Evolutionary conservation across 1,284 basidiomycete species (phyloP).

Genomic region (Trichosporon sp.): DNA sequence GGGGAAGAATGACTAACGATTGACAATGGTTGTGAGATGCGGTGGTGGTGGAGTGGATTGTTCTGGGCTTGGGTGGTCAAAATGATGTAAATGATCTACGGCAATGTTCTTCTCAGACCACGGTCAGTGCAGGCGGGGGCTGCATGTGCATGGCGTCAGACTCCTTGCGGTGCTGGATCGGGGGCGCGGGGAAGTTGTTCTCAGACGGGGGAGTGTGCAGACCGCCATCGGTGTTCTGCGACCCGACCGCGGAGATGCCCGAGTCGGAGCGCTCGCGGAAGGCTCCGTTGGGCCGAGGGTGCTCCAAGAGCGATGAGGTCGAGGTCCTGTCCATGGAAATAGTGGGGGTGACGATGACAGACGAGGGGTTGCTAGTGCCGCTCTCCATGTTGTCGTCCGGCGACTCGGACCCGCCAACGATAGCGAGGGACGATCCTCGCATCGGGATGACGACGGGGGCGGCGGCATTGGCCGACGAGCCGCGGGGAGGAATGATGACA

Average conservation of each 20-base stretch:
- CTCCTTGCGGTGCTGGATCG: neutral
- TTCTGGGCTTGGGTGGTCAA: neutral
- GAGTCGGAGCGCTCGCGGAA: slow-evolving; percentile 17
- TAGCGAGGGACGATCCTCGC: neutral
- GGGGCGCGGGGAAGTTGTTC: neutral
- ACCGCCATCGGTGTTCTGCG: slow-evolving; percentile 5
- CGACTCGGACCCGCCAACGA: neutral
- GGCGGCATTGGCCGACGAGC: slow-evolving; percentile 7
- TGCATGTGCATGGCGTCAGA: neutral
- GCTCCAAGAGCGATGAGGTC: slow-evolving; percentile 14
- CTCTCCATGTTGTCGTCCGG: neutral
- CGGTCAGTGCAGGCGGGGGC: neutral
- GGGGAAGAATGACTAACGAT: neutral
- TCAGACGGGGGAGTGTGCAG: neutral
- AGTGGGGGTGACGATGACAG: slow-evolving; percentile 18
- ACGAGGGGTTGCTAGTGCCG: slow-evolving; percentile 11
- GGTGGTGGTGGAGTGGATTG: neutral
- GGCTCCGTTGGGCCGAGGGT: slow-evolving; percentile 2
- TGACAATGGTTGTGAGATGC: neutral
- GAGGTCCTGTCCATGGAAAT: slow-evolving; percentile 14
- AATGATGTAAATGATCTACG: neutral
- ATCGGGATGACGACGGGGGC: neutral
- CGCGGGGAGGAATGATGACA: slow-evolving; percentile 16
- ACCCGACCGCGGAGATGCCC: slow-evolving; percentile 1
- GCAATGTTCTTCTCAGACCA: neutral